These are phyloP conservation scores for Myrica gale DNA, from an alignment of 306 rosid species.

Conservation along the genomic window DNA sequence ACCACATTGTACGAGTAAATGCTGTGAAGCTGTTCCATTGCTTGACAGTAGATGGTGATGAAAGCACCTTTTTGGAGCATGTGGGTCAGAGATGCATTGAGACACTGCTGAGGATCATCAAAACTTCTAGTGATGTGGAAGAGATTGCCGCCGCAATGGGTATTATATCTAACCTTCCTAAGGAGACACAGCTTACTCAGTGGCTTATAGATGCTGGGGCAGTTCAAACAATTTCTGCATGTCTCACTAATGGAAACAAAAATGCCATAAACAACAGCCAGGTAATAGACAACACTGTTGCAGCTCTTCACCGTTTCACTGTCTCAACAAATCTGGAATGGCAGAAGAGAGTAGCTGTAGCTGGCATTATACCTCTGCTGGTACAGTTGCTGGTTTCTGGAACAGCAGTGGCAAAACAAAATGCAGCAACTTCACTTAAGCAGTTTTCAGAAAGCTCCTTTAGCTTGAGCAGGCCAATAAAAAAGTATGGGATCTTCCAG, in stretches of 20 bases:
- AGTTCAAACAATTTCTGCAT: constrained; percentile 38
- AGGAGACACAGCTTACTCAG: constrained; percentile 30
- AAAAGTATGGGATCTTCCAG: constrained; percentile 33
- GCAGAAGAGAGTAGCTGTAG: constrained; percentile 57
- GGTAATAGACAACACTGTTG: constrained; percentile 48
- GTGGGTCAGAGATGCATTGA: constrained; percentile 45
- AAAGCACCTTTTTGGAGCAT: constrained; percentile 41
- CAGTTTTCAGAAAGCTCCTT: constrained; percentile 64
- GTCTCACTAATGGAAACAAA: constrained; percentile 39
- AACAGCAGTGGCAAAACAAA: constrained; percentile 42
- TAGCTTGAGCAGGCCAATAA: constrained; percentile 47
- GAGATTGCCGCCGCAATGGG: constrained; percentile 54
- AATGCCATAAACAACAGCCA: constrained; percentile 35
- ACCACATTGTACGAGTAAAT: constrained; percentile 36
- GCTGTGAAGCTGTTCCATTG: constrained; percentile 46
- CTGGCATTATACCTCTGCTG: constrained; percentile 57
- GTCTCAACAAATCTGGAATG: constrained; percentile 55
- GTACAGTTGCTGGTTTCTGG: constrained; percentile 54
- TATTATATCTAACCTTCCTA: constrained; percentile 51
- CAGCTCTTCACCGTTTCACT: constrained; percentile 57
- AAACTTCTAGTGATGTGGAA: constrained; percentile 37
- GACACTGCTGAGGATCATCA: constrained; percentile 43
- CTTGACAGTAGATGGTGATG: constrained; percentile 48
- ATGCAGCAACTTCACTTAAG: constrained; percentile 42
- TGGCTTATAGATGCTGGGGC: constrained; percentile 54